These are phyloP conservation scores for Escovopsis weberi DNA, from an alignment of 2,329 filamentous ascomycete genomes.

Conservation along the genomic window DNA sequence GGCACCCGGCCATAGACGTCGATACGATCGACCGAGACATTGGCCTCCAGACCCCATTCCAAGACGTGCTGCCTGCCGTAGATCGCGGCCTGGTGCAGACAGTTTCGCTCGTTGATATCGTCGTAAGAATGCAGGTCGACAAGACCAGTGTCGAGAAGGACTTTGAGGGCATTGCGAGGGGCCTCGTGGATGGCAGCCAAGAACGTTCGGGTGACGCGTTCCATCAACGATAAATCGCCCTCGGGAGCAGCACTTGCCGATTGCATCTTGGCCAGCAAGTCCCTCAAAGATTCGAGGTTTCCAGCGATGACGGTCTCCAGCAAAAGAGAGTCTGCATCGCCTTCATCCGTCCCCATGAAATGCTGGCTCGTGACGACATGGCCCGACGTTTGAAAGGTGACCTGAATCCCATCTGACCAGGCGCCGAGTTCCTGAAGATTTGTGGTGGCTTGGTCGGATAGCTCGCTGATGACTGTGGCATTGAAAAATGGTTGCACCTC, in stretches of 20 bases:
- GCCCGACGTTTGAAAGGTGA: constrained; percentile 57
- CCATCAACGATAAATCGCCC: constrained; percentile 41
- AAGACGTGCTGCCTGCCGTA: constrained; percentile 75
- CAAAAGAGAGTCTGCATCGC: constrained; percentile 77
- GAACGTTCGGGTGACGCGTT: constrained; percentile 80
- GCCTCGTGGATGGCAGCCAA: constrained; percentile 80
- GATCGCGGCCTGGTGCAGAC: constrained; percentile 90
- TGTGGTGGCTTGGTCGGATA: constrained; percentile 95
- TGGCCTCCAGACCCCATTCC: constrained; percentile 55
- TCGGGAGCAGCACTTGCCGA: constrained; percentile 40
- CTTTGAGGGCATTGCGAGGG: constrained; percentile 57
- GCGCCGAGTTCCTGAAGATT: constrained; percentile 87
- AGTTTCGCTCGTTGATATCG: constrained; percentile 95
- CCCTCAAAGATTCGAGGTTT: constrained; percentile 61
- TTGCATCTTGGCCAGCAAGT: constrained; percentile 64
- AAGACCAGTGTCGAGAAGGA: constrained; percentile 64
- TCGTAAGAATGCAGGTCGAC: constrained; percentile 91
- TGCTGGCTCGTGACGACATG: constrained; percentile 53
- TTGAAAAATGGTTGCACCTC: constrained; percentile 99
- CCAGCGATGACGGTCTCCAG: constrained; percentile 76
- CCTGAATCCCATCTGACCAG: constrained; percentile 92
- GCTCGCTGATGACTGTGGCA: constrained; percentile 85
- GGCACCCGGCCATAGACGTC: constrained; percentile 93
- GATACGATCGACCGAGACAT: constrained; percentile 62
- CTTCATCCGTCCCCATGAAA: constrained; percentile 63